Percentiles rank a stretch among this genome's conserved stretches.
These are phyloP conservation scores for Pichia sp. DNA, from an alignment of 1,139 yeast species.

Conservation along the genomic window DNA sequence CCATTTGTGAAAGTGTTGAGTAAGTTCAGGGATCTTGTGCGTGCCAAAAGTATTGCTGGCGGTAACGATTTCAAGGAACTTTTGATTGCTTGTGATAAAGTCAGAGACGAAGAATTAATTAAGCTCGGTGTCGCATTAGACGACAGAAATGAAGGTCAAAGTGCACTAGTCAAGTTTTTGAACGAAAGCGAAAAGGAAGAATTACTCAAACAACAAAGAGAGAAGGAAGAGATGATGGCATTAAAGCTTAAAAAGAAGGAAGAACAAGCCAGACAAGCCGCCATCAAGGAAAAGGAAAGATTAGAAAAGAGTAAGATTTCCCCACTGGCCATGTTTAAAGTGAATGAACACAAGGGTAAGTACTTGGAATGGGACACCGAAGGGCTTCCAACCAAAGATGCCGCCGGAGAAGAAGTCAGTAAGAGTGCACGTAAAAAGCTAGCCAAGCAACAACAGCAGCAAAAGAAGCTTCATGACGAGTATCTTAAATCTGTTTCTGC, in stretches of 20 bases:
- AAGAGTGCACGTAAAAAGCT: constrained; percentile 83
- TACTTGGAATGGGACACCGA: constrained; percentile 75
- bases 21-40: constrained; percentile 71
- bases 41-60: constrained; percentile 63
- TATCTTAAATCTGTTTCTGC: constrained; percentile 24
- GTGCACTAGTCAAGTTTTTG: constrained; percentile 76
- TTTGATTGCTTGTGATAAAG: constrained; percentile 47
- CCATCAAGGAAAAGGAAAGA: constrained; percentile 58
- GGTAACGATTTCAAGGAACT: constrained; percentile 26
- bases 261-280: constrained; percentile 35
- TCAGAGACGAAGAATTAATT: constrained; percentile 58
- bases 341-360: constrained; percentile 30
- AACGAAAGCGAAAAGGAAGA: constrained; percentile 61
- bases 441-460: constrained; percentile 67
- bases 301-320: constrained; percentile 59
- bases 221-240: constrained; percentile 46
- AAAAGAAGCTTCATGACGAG: constrained; percentile 73
- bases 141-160: constrained; percentile 70
- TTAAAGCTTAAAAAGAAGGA: constrained; percentile 40
- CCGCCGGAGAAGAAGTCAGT: constrained; percentile 77
- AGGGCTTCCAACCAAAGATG: constrained; percentile 77
- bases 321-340: constrained; percentile 68
- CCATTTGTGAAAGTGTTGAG: constrained; percentile 79
- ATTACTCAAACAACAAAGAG: constrained; percentile 52
- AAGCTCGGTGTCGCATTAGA: constrained; percentile 77